These are phyloP conservation scores for Populus euphratica DNA, from an alignment of 345 rosid genomes.

Conservation along the genomic window DNA sequence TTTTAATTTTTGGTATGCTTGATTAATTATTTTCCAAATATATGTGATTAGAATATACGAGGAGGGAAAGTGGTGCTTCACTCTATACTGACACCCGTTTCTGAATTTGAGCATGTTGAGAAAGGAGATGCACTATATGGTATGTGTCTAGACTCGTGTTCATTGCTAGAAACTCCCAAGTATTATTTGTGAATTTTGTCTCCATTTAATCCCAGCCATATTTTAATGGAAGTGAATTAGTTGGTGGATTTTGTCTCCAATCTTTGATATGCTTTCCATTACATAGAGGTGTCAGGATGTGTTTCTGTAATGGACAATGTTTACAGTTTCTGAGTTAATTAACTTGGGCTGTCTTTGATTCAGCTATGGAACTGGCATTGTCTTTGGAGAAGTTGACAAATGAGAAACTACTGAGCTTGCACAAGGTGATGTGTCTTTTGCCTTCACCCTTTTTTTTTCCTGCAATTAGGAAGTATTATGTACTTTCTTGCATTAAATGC, in stretches of 20 bases:
- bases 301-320: background rate
- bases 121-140: conserved; percentile 91
- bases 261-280: too few species aligned
- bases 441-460: background rate
- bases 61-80: conserved; percentile 72
- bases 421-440: conserved; percentile 38
- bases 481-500: background rate
- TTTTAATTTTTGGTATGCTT: background rate
- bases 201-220: background rate
- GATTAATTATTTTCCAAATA: background rate
- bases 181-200: too few species aligned
- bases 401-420: conserved; percentile 68
- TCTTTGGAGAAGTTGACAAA: conserved; percentile 84
- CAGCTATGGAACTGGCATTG: conserved; percentile 88
- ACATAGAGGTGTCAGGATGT: background rate
- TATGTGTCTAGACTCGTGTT: conserved; percentile 10
- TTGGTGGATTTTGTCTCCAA: background rate
- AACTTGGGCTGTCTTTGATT: background rate
- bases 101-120: conserved; percentile 73
- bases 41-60: conserved; percentile 44
- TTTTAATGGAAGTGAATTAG: background rate
- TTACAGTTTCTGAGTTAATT: background rate
- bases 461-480: background rate
- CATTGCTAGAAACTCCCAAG: background rate
- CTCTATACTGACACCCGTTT: conserved; percentile 48